Evolutionary conservation across 768 basidiomycete genomes (phyloP).

Genomic region (Suillus tomentosus): DNA sequence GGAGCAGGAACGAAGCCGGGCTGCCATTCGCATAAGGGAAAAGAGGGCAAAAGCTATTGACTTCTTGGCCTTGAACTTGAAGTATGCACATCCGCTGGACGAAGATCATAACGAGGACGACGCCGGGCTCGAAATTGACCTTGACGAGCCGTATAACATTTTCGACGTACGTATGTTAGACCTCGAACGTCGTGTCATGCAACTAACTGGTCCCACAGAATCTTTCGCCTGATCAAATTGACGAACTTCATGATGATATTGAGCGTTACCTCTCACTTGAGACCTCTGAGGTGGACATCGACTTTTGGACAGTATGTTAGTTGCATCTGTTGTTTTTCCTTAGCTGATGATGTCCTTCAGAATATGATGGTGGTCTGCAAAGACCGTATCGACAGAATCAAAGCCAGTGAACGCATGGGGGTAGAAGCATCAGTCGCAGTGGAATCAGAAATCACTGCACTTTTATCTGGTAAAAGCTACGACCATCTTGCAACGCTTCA

Average conservation of each 20-base stretch:
- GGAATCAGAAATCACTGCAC: constrained; percentile 77
- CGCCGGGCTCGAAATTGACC: constrained; percentile 92
- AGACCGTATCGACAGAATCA: constrained; percentile 80
- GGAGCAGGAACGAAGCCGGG: constrained; percentile 88
- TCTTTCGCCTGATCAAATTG: constrained; percentile 82
- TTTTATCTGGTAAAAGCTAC: constrained; percentile 85
- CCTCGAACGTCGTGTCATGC: not conserved
- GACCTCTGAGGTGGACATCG: constrained; percentile 79
- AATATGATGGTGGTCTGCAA: constrained; percentile 98
- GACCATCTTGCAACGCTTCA: constrained; percentile 84
- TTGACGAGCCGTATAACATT: constrained; percentile 98
- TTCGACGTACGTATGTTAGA: constrained; percentile 69
- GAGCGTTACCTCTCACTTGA: constrained; percentile 89
- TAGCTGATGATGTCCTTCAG: constrained; percentile 40
- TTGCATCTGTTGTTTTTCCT: constrained; percentile 4
- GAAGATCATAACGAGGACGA: constrained; percentile 81
- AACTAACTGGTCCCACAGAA: constrained; percentile 51
- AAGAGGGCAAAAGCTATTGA: constrained; percentile 99
- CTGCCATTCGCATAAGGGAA: constrained; percentile 93
- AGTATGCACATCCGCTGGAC: constrained; percentile 77
- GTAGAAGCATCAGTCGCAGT: constrained; percentile 77
- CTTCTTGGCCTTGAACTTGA: constrained; percentile 93
- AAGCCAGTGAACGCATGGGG: constrained; percentile 59
- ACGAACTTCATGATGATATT: constrained; percentile 94
- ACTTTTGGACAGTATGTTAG: constrained; percentile 90